Evolutionary conservation across 2,329 filamentous ascomycete genomes (phyloP), one percentile per base, ranked within the genome.

Genomic region (Ascochyta lentis): DNA sequence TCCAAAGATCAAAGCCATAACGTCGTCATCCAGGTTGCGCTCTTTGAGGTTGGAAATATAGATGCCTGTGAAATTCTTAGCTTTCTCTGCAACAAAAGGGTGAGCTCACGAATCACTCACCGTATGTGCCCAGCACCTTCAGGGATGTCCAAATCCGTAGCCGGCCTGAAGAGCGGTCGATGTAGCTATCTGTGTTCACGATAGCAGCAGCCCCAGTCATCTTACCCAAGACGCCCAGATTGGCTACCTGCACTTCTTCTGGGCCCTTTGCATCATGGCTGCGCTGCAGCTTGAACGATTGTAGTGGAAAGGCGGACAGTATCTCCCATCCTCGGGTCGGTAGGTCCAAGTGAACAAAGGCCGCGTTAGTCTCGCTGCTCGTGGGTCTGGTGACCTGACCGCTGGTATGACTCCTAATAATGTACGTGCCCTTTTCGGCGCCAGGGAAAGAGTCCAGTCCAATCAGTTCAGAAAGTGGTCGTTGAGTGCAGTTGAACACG

Each of bases 181-280:
- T 71, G 31, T 82, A 83, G 40, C 88, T 82, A 26, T 84, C 81
- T n/a, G 80, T 87, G 34, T 80, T 81, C 1, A 89, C 79, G 7
- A 96, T 83, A 0, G 92, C 92, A 1, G 91, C 92, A 0, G 89
- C 86, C 0, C 92, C 94, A 0, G 92, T 92, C 90, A 98, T 96
- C 75, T 97, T 96, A 2, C 85, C 89, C 3, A 96, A 62, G 2
- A 98, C 79, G 0, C 94, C 94, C 0, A 98, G 75, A 16, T 89
- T 87, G 0, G 91, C 87, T 1, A 93, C 80, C 39, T 77, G 77
- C 0, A 88, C 78, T 0, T 73, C 65, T 1, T 60, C 47, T 8
- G 66, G 64, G 1, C 70, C 67, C 16, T 70, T 72, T 60, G 34
- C 78, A 68, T 40, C 68, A 41, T 79, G 72, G n/a, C 77, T 78